phyloP scores from a whole-genome alignment of 2,329 filamentous ascomycete genomes.

The Xylariaceae sp. region DNA sequence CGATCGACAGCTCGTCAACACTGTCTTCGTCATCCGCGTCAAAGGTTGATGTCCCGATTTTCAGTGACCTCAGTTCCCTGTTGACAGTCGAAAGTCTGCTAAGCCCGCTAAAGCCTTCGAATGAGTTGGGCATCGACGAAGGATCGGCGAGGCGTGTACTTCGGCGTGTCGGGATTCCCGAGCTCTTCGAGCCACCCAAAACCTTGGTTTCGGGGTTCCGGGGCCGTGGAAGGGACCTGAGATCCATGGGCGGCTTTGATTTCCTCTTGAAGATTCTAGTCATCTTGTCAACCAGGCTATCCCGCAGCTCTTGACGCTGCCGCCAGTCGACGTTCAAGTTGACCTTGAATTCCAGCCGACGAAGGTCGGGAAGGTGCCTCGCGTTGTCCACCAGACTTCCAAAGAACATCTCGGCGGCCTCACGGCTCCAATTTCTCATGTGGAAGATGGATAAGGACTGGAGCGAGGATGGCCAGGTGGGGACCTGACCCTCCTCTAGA shows the following conservation, averaged over 20 bases:
- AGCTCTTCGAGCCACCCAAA: conserved; percentile 1
- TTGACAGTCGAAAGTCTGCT: conserved; percentile 9
- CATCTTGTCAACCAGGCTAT: conserved; percentile 67
- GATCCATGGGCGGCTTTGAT: conserved; percentile 11
- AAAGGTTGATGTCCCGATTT: conserved; percentile 8
- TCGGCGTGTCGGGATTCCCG: conserved; percentile 12
- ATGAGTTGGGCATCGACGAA: conserved; percentile 8
- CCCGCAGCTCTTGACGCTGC: conserved; percentile 69
- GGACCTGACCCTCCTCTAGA: conserved; percentile 56
- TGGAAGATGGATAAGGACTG: conserved; percentile 67
- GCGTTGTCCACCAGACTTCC: conserved; percentile 69
- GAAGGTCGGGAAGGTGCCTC: conserved; percentile 55
- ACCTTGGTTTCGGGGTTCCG: conserved; percentile 3
- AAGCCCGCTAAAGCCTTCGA: conserved; percentile 10
- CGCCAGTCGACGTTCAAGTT: conserved; percentile 79
- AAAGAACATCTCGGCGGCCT: conserved; percentile 69
- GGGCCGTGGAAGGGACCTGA: conserved; percentile 6
- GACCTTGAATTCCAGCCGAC: conserved; percentile 63
- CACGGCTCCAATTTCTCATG: conserved; percentile 64
- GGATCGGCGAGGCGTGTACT: conserved; percentile 21
- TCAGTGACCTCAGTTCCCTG: conserved; percentile 14
- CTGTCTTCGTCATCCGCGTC: conserved; percentile 28
- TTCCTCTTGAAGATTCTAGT: conserved; percentile 50
- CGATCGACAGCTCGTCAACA: conserved; percentile 24
- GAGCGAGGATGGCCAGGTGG: conserved; percentile 70